Evolutionary conservation across 225 moss, liverwort and hornwort genomes (phyloP).

Genomic region (Physcomitrium patens): DNA sequence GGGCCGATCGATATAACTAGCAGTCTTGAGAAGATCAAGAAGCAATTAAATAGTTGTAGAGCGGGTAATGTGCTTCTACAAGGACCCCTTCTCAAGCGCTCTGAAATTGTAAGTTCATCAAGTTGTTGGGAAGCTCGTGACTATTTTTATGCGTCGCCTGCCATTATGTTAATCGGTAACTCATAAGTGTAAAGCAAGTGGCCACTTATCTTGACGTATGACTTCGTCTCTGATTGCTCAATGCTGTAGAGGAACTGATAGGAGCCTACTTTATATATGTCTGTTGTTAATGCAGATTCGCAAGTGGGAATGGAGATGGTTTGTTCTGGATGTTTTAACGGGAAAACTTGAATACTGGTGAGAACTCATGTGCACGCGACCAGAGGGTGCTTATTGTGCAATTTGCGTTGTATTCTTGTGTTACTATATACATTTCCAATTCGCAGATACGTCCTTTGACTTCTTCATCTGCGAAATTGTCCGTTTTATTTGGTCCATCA

Average conservation of each 20-base stretch:
- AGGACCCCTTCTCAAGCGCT: constrained; percentile 78
- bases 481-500: no score
- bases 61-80: constrained; percentile 62
- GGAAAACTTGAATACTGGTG: constrained; percentile 88
- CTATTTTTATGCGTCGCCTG: neutral
- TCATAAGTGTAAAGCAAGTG: neutral
- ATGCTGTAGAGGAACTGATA: constrained; percentile 18
- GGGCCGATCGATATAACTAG: constrained; percentile 48
- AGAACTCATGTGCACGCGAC: constrained; percentile 21
- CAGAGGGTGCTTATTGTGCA: constrained; percentile 11
- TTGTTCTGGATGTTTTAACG: constrained; percentile 66
- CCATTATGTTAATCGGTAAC: neutral
- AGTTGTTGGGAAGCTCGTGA: neutral
- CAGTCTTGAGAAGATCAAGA: constrained; percentile 75
- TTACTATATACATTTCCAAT: neutral
- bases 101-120: constrained; percentile 66
- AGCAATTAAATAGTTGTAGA: constrained; percentile 57
- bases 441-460: neutral
- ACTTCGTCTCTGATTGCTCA: neutral
- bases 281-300: constrained; percentile 59
- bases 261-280: neutral
- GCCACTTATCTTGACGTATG: neutral
- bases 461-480: no score
- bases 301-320: constrained; percentile 84
- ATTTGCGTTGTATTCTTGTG: neutral